These are phyloP conservation scores for Eucalyptus virginea DNA, from an alignment of 345 rosid genomes.

Conservation along the genomic window DNA sequence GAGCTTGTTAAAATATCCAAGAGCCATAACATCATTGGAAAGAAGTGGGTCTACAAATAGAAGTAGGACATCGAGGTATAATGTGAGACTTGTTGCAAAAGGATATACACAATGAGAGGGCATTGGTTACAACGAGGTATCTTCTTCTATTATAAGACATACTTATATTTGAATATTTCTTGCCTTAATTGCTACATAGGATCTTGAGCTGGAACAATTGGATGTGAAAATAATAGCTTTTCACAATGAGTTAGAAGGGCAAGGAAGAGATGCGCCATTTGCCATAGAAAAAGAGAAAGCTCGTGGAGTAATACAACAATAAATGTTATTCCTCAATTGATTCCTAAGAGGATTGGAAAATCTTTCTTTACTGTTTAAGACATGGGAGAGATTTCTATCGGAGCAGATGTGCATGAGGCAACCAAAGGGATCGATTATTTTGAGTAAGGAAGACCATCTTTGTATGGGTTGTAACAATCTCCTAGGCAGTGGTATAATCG, in stretches of 20 bases:
- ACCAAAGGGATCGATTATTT: no score
- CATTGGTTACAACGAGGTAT: not conserved
- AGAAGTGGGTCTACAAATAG: not conserved
- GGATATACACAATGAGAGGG: not conserved
- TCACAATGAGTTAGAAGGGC: not conserved
- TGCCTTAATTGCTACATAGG: not conserved
- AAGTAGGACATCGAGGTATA: not conserved
- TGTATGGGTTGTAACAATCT: no score
- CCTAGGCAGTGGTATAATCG: rapidly evolving
- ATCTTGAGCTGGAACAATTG: not conserved
- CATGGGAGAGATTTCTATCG: no score
- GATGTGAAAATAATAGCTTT: not conserved
- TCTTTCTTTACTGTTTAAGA: no score
- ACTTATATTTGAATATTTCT: not conserved
- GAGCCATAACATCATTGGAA: not conserved
- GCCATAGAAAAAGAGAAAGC: no score
- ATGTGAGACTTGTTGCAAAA: not conserved
- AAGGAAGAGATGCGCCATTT: no score
- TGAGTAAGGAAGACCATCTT: not conserved
- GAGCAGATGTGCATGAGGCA: not conserved
- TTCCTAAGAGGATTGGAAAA: no score
- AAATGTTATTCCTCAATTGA: no score
- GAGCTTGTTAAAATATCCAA: not conserved
- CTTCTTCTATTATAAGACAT: not conserved
- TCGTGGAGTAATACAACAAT: no score